phyloP scores from a whole-genome alignment of 2,329 filamentous ascomycete species.

The Ophiostoma ulmi region DNA sequence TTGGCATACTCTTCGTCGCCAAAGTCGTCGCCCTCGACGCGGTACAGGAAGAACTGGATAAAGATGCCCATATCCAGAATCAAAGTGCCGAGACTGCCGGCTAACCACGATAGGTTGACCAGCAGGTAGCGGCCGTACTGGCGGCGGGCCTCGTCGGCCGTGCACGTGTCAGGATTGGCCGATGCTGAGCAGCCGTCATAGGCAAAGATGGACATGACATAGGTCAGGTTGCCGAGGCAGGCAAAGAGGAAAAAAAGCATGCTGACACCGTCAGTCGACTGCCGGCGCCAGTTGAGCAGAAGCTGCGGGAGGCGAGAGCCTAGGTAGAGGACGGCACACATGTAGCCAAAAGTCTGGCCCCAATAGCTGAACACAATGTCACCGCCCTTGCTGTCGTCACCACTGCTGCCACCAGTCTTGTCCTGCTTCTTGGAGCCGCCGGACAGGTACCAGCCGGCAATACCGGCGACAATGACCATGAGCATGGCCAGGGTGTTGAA shows the following conservation, averaged over 20 bases:
- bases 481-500: constrained; percentile 73
- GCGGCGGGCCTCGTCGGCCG: constrained; percentile 55
- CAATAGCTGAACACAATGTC: constrained; percentile 63
- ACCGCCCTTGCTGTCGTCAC: constrained; percentile 4
- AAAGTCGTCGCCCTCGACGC: constrained; percentile 33
- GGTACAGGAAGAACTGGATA: constrained; percentile 85
- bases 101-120: constrained; percentile 85
- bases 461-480: constrained; percentile 77
- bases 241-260: constrained; percentile 96
- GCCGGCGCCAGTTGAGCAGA: constrained; percentile 84
- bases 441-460: constrained; percentile 79
- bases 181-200: constrained; percentile 54
- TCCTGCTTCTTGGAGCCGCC: constrained; percentile 41
- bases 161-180: constrained; percentile 45
- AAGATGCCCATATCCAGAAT: constrained; percentile 83
- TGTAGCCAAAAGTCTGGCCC: constrained; percentile 89
- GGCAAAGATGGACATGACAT: constrained; percentile 84
- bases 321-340: constrained; percentile 85
- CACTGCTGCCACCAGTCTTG: constrained; percentile 27
- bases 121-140: constrained; percentile 79
- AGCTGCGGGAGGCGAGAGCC: constrained; percentile 86
- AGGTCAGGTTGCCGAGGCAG: constrained; percentile 90
- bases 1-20: constrained; percentile 28
- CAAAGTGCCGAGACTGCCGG: constrained; percentile 83
- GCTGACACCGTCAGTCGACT: constrained; percentile 87